These are phyloP conservation scores for Cylindrotheca fusiformis DNA, from an alignment of 108 stramenopile species.

Conservation along the genomic window DNA sequence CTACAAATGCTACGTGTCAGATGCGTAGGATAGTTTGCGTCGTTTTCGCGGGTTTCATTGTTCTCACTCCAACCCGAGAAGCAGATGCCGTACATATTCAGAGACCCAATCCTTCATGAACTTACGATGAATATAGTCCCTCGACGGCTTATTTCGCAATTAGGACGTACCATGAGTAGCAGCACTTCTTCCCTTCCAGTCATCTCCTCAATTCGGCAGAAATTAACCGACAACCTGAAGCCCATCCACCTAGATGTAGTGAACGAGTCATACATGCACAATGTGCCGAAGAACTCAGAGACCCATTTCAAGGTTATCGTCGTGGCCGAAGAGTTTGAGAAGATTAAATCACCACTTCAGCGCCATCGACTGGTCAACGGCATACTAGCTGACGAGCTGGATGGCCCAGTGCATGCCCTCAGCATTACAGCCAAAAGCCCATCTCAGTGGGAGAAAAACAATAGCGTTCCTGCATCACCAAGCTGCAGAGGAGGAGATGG, in stretches of 20 bases:
- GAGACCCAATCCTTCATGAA: not conserved
- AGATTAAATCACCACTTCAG: slow-evolving; percentile 51
- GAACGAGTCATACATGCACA: slow-evolving; percentile 88
- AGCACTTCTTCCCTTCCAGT: slow-evolving; percentile 32
- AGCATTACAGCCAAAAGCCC: slow-evolving; percentile 95
- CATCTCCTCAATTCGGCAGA: slow-evolving; percentile 46
- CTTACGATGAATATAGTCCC: not conserved
- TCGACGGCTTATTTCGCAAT: not conserved
- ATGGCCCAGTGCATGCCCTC: slow-evolving; percentile 93
- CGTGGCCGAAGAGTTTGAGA: slow-evolving; percentile 73
- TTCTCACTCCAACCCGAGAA: too few relatives aligned
- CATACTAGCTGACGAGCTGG: slow-evolving; percentile 66
- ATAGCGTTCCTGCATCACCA: slow-evolving; percentile 52
- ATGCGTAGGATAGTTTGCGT: too few relatives aligned
- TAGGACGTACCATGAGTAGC: slow-evolving; percentile 9
- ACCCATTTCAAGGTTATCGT: slow-evolving; percentile 96
- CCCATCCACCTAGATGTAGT: slow-evolving; percentile 62
- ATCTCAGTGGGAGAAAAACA: slow-evolving; percentile 74
- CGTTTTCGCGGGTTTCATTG: too few relatives aligned
- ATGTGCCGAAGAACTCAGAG: slow-evolving; percentile 85
- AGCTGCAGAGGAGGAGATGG: slow-evolving; percentile 83
- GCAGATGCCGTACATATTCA: too few relatives aligned
- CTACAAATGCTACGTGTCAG: too few relatives aligned
- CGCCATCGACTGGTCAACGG: slow-evolving; percentile 88
- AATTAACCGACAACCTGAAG: slow-evolving; percentile 47